phyloP scores from a whole-genome alignment of 495 filamentous ascomycete species.

The Apodospora peruviana region DNA sequence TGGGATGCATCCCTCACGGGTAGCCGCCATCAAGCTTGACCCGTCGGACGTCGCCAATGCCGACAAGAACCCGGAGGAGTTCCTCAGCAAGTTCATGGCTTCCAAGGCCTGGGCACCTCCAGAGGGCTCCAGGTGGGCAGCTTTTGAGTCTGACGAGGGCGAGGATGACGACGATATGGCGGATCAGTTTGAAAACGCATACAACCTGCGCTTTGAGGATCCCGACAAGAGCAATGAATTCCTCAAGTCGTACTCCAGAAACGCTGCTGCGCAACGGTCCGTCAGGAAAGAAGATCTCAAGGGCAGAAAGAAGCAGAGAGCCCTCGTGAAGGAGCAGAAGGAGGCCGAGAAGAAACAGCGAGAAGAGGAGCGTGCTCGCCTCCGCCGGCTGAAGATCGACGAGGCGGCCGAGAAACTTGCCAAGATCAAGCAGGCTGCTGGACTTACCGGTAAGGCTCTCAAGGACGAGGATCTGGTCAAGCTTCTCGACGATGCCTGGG shows the following conservation, averaged over 20 bases:
- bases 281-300: constrained; percentile 78
- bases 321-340: constrained; percentile 67
- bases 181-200: constrained; percentile 86
- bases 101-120: constrained; percentile 80
- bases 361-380: constrained; percentile 73
- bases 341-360: constrained; percentile 71
- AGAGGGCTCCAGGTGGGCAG: constrained; percentile 53
- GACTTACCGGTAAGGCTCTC: constrained; percentile 60
- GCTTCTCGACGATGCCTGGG: constrained; percentile 80
- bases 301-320: constrained; percentile 67
- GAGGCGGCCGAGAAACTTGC: constrained; percentile 77
- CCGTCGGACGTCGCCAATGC: constrained; percentile 68
- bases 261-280: constrained; percentile 69
- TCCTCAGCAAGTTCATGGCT: constrained; percentile 82
- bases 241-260: constrained; percentile 80
- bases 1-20: constrained; percentile 43
- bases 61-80: constrained; percentile 86
- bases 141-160: constrained; percentile 89
- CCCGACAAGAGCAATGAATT: constrained; percentile 77
- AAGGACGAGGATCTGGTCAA: constrained; percentile 72
- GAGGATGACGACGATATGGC: constrained; percentile 76
- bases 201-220: constrained; percentile 95
- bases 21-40: constrained; percentile 40
- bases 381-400: constrained; percentile 81
- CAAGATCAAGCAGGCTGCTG: constrained; percentile 82